Conservation (phyloP, 257 asterid genomes). For the Plantago major region DNA sequence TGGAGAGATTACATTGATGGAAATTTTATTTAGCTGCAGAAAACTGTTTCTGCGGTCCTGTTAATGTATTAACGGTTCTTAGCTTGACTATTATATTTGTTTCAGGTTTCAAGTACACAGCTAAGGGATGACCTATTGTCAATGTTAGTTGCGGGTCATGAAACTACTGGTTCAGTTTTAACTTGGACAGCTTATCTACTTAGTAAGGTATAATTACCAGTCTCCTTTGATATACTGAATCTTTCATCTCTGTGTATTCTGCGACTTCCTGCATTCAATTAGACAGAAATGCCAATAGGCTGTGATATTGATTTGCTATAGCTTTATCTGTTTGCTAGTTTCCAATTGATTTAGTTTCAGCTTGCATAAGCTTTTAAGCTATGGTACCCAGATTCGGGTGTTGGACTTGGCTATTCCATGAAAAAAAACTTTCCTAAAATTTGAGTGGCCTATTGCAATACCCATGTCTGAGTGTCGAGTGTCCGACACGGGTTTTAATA, state of each 20-base stretch:
- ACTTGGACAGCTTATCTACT: slow-evolving; percentile 86
- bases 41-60: not conserved
- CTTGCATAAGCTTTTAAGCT: no score
- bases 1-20: not conserved
- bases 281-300: no score
- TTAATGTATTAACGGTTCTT: not conserved
- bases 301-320: no score
- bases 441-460: no score
- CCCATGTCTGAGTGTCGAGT: no score
- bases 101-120: slow-evolving; percentile 83
- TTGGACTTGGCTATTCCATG: no score
- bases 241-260: not conserved
- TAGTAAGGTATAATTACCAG: slow-evolving; percentile 63
- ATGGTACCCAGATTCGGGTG: no score
- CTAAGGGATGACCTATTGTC: slow-evolving; percentile 92
- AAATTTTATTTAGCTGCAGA: not conserved
- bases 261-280: not conserved
- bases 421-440: no score
- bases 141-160: slow-evolving; percentile 99
- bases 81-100: slow-evolving; percentile 8
- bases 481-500: no score
- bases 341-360: no score
- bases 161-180: slow-evolving; percentile 95
- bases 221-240: slow-evolving; percentile 4
- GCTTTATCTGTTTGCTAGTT: no score